phyloP scores from a whole-genome alignment of 2,329 filamentous ascomycete species.

The Penicillium paneum region DNA sequence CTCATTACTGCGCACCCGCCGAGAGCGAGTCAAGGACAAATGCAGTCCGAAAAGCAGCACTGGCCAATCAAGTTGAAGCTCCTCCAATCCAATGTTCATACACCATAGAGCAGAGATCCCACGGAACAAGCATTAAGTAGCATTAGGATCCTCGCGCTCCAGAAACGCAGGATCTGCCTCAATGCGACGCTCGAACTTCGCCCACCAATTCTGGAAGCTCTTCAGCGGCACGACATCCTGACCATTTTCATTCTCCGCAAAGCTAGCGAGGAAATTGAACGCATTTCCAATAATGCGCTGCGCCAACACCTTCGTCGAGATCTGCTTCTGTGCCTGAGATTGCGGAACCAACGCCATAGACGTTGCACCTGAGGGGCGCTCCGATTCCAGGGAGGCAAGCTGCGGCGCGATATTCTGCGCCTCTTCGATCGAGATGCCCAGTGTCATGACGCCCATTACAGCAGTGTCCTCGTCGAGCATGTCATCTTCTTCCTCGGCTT shows the following conservation, averaged over 20 bases:
- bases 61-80: background rate
- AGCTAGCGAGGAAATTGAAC: constrained; percentile 92
- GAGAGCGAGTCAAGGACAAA: background rate
- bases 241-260: constrained; percentile 65
- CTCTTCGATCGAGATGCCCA: constrained; percentile 81
- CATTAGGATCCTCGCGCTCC: constrained; percentile 61
- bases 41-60: background rate
- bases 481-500: constrained; percentile 39
- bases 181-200: constrained; percentile 85
- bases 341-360: constrained; percentile 31
- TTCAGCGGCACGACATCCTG: constrained; percentile 89
- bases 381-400: constrained; percentile 56
- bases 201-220: constrained; percentile 97
- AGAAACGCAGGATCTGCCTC: constrained; percentile 85
- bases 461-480: constrained; percentile 47
- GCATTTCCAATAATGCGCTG: constrained; percentile 95
- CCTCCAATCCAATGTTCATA: background rate
- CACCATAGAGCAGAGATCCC: background rate
- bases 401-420: constrained; percentile 67
- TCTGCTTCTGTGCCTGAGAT: constrained; percentile 35
- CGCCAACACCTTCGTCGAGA: constrained; percentile 74
- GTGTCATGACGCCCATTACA: constrained; percentile 55
- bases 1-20: background rate
- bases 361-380: constrained; percentile 21
- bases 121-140: constrained; percentile 6